Evolutionary conservation across 345 rosid species (phyloP), one percentile per base, ranked within the genome.

Genomic region (Eucalyptus sp.): DNA sequence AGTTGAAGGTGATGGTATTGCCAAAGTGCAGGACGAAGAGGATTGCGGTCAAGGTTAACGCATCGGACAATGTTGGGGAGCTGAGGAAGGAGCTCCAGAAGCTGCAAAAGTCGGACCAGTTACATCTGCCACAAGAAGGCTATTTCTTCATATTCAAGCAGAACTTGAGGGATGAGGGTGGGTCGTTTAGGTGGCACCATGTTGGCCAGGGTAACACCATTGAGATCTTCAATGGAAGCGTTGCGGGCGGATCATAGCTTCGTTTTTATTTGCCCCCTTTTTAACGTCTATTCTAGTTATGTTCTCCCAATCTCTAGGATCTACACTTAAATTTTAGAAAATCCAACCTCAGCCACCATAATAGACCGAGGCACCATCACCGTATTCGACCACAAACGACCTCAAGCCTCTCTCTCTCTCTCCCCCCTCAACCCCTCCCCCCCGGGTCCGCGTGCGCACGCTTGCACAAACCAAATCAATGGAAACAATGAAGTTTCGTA

Each of bases 141-240:
- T 96, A 96, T 46, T 95, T 95, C 83, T 97, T 97, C 89, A 92
- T 94, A 22, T 91, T 93, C 90, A 92, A 94, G 58, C 96, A 94
- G 91, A 94, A 94, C 60, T 96, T 96, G 41, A 95, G 96, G 99
- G 98, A 95, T 8, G 99, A 96, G 46, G 96, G 95, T 66, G 52
- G 92, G 88, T 95, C 98, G 8, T 97, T 95, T 88, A 84, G 95
- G 86, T 96, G 95, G 95, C 96, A 97, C 91, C 91, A 90, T 85
- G 97, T 96, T 66, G 84, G 86, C 4, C 94, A 93, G 14, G 97
- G 96, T 7, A 97, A 96, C 50, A 93, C 92, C 0, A 90, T 96
- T 18, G 99, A 97, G 95, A 93, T 96, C 81, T 96, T 92, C 52
- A 90, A 89, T n/a, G 96, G 95, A 7, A 90, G 90, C 44, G 88